Conservation (phyloP, 2,329 filamentous ascomycete genomes). For the Fusarium sp. region DNA sequence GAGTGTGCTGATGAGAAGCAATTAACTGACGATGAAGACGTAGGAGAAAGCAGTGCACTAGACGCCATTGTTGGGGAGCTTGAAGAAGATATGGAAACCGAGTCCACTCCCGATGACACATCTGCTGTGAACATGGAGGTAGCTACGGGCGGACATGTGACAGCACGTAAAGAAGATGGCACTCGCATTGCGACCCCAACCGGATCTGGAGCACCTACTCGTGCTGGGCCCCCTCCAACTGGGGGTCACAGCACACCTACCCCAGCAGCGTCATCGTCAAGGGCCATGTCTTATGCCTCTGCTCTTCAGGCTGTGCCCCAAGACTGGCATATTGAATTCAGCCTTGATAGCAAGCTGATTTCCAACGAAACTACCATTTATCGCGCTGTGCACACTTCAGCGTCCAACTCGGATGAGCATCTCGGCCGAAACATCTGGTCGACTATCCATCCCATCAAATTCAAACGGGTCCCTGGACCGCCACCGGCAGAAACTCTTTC, state of each 20-base stretch:
- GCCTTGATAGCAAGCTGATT: constrained; percentile 83
- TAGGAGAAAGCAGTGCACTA: constrained; percentile 74
- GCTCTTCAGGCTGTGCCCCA: constrained; percentile 84
- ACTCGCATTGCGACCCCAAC: constrained; percentile 86
- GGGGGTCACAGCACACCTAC: constrained; percentile 59
- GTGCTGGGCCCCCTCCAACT: constrained; percentile 56
- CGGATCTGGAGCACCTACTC: constrained; percentile 60
- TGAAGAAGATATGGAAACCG: constrained; percentile 84
- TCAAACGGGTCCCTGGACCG: constrained; percentile 85
- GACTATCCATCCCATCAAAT: constrained; percentile 89
- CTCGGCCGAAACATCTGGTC: constrained; percentile 87
- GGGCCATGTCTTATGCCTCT: constrained; percentile 84
- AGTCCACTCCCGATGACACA: constrained; percentile 72
- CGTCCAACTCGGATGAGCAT: constrained; percentile 68
- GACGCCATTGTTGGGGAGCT: constrained; percentile 92
- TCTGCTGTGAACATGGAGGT: constrained; percentile 93
- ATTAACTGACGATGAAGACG: constrained; percentile 76
- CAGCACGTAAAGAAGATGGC: constrained; percentile 91
- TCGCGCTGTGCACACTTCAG: constrained; percentile 82
- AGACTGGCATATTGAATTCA: constrained; percentile 98
- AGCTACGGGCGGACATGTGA: constrained; percentile 86
- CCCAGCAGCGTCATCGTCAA: constrained; percentile 67
- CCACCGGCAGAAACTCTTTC: constrained; percentile 78
- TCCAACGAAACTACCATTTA: constrained; percentile 96
- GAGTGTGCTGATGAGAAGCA: constrained; percentile 95